Evolutionary conservation across 768 basidiomycete species (phyloP).

Genomic region (Boletus vermiculosoides): DNA sequence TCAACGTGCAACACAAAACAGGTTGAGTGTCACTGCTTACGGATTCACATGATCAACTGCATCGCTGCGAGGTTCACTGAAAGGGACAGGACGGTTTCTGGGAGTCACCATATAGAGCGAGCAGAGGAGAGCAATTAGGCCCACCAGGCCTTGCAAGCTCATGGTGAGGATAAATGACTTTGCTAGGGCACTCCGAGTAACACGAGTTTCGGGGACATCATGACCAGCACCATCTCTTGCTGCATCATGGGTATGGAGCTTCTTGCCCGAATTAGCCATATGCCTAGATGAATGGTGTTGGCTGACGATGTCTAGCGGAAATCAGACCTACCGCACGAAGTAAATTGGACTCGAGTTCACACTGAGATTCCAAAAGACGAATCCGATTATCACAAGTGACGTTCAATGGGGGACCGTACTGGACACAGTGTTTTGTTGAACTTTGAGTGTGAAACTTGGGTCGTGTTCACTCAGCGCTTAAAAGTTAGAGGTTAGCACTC

Average conservation of each 20-base stretch:
- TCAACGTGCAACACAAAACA: background rate
- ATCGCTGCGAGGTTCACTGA: constrained; percentile 32
- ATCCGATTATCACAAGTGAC: too few species aligned
- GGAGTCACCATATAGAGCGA: constrained; percentile 13
- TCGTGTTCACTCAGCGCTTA: too few species aligned
- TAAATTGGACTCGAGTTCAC: background rate
- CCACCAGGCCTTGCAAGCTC: constrained; percentile 11
- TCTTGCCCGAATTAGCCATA: background rate
- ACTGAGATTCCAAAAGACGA: background rate
- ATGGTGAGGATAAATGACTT: constrained; percentile 1
- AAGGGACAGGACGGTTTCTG: constrained; percentile 8
- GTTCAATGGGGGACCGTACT: too few species aligned
- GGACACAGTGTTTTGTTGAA: too few species aligned
- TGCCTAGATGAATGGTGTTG: background rate
- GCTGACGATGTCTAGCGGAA: background rate
- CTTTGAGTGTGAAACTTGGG: too few species aligned
- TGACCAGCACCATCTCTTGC: background rate
- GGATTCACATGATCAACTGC: constrained; percentile 48
- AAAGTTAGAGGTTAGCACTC: too few species aligned
- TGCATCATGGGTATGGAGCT: background rate
- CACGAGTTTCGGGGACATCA: background rate
- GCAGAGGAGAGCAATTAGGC: constrained; percentile 16
- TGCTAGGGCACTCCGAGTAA: background rate
- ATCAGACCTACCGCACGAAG: background rate
- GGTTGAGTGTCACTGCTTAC: constrained; percentile 28